Conservation (phyloP, 768 basidiomycete genomes). For the Boletus subparvulus region DNA sequence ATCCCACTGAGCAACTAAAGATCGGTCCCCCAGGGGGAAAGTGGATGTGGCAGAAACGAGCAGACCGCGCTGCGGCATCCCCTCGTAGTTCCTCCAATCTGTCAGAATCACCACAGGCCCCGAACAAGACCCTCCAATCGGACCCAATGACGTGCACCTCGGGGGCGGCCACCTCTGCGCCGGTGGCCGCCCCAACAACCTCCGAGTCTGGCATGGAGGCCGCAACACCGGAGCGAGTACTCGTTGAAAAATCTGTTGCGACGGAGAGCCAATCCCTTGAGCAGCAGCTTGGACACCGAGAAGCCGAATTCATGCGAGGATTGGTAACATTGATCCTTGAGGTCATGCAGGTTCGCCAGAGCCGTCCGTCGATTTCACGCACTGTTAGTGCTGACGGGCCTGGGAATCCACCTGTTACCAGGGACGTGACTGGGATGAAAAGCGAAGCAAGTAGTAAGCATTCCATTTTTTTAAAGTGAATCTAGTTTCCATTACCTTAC, state of each 20-base stretch:
- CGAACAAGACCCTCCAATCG: neutral
- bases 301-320: neutral
- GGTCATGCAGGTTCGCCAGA: neutral
- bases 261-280: neutral
- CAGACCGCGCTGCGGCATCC: neutral
- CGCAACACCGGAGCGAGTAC: neutral
- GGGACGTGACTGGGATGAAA: too few relatives aligned
- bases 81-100: too few relatives aligned
- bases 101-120: neutral
- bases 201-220: neutral
- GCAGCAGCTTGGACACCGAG: too few relatives aligned
- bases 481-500: too few relatives aligned
- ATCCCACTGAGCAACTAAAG: neutral
- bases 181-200: neutral
- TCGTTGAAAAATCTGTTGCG: neutral
- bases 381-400: too few relatives aligned
- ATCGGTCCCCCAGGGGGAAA: neutral
- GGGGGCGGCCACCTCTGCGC: neutral
- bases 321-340: neutral
- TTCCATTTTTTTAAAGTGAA: too few relatives aligned
- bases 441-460: too few relatives aligned
- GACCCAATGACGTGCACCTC: neutral
- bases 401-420: too few relatives aligned
- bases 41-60: slow-evolving; percentile 3
- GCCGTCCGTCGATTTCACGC: too few relatives aligned